Conservation (phyloP, 805 yeast genomes). For the Candida suzukii region DNA sequence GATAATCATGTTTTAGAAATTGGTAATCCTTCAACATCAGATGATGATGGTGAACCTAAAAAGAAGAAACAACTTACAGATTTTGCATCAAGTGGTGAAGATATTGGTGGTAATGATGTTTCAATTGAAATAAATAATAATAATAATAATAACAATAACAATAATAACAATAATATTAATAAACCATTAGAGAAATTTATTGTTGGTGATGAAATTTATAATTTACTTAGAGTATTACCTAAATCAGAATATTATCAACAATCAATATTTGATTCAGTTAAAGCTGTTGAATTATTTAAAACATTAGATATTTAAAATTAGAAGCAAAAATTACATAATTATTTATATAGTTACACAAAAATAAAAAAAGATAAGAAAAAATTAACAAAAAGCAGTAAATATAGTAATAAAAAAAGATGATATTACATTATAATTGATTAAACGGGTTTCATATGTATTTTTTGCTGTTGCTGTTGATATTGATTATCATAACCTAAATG, state of each 20-base stretch:
- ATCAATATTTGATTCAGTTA: slow-evolving; percentile 46
- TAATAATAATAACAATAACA: not conserved
- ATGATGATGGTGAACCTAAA: slow-evolving; percentile 9
- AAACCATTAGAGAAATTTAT: slow-evolving; percentile 9
- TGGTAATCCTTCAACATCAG: not conserved
- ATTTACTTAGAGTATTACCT: slow-evolving; percentile 52
- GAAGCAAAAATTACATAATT: no score
- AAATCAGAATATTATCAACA: slow-evolving; percentile 47
- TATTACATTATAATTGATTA: no score
- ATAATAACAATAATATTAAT: not conserved
- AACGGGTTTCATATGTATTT: no score
- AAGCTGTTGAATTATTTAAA: slow-evolving; percentile 33
- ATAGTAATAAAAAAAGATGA: no score
- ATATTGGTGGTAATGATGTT: no score
- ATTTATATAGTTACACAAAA: no score
- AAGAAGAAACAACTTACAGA: not conserved
- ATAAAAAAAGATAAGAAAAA: no score
- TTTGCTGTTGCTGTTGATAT: no score
- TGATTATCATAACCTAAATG: not conserved
- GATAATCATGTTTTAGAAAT: slow-evolving; percentile 24
- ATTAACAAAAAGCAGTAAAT: no score
- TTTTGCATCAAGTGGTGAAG: not conserved
- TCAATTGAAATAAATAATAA: not conserved
- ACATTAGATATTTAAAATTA: slow-evolving; percentile 7
- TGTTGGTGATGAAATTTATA: slow-evolving; percentile 37